Conservation (phyloP, 2,329 filamentous ascomycete species). For the Arachnopeziza araneosa region DNA sequence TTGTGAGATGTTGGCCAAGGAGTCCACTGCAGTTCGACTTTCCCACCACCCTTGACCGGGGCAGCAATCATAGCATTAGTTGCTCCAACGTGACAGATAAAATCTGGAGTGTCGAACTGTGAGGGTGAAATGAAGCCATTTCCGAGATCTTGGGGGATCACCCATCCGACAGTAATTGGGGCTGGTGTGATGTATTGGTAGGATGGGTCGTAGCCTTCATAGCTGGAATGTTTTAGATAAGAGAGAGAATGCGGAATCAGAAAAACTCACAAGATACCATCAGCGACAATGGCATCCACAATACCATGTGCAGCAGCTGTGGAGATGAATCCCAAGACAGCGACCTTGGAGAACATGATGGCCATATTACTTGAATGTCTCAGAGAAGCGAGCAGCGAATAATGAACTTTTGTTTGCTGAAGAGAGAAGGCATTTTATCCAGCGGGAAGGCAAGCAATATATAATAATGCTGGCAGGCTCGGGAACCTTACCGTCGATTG, state of each 20-base stretch:
- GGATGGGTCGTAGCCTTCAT: conserved; percentile 30
- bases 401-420: not conserved
- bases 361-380: not conserved
- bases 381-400: not conserved
- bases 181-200: conserved; percentile 30
- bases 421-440: not conserved
- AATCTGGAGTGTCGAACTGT: conserved; percentile 43
- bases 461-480: not conserved
- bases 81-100: conserved; percentile 57
- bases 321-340: conserved; percentile 17
- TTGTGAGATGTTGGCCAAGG: conserved; percentile 60
- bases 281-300: conserved; percentile 23
- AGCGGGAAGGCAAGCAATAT: not conserved
- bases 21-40: conserved; percentile 56
- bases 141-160: conserved; percentile 40
- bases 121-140: conserved; percentile 46
- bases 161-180: conserved; percentile 49
- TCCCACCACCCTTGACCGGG: conserved; percentile 54
- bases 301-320: conserved; percentile 24
- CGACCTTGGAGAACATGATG: conserved; percentile 17
- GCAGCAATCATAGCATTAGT: conserved; percentile 44
- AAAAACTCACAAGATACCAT: conserved; percentile 25
- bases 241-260: not conserved
- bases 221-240: conserved; percentile 22
- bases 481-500: not conserved